phyloP scores from a whole-genome alignment of 768 basidiomycete genomes.

The Leccinum variicolor region DNA sequence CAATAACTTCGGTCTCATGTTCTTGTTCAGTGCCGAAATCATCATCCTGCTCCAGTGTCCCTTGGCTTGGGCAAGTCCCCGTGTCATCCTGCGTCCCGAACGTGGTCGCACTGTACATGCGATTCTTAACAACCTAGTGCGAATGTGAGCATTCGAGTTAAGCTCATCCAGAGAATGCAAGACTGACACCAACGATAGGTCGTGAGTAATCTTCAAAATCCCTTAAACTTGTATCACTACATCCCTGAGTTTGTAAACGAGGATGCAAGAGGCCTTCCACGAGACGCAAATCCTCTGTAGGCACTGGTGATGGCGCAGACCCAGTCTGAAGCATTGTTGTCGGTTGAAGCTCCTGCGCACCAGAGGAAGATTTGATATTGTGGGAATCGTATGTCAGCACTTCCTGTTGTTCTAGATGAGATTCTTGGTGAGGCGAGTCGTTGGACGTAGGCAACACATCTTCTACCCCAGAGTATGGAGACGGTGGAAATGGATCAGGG shows the following conservation, averaged over 20 bases:
- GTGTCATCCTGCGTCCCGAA: slow-evolving; percentile 28
- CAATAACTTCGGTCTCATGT: not conserved
- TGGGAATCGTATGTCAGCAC: not conserved
- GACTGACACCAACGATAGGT: slow-evolving; percentile 30
- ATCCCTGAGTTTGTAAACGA: slow-evolving; percentile 20
- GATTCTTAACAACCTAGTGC: slow-evolving; percentile 28
- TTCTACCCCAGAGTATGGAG: slow-evolving; percentile 13
- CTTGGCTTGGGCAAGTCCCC: slow-evolving; percentile 10
- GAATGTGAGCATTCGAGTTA: not conserved
- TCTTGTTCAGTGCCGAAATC: not conserved
- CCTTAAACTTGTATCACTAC: slow-evolving; percentile 26
- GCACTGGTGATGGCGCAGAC: slow-evolving; percentile 20
- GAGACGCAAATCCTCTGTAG: slow-evolving; percentile 26
- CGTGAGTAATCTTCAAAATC: slow-evolving; percentile 35
- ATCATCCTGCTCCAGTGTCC: slow-evolving; percentile 3
- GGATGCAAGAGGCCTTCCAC: slow-evolving; percentile 21
- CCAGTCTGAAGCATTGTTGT: not conserved
- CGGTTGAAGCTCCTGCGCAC: not conserved
- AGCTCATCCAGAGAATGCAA: not conserved
- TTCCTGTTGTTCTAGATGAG: not conserved
- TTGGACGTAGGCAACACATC: not conserved
- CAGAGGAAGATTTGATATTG: not conserved
- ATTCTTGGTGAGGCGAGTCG: not conserved
- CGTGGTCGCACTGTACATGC: slow-evolving; percentile 31
- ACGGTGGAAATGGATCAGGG: slow-evolving; percentile 25